These are phyloP conservation scores for Dendryphion nanum DNA, from an alignment of 2,329 filamentous ascomycete species.

Conservation along the genomic window DNA sequence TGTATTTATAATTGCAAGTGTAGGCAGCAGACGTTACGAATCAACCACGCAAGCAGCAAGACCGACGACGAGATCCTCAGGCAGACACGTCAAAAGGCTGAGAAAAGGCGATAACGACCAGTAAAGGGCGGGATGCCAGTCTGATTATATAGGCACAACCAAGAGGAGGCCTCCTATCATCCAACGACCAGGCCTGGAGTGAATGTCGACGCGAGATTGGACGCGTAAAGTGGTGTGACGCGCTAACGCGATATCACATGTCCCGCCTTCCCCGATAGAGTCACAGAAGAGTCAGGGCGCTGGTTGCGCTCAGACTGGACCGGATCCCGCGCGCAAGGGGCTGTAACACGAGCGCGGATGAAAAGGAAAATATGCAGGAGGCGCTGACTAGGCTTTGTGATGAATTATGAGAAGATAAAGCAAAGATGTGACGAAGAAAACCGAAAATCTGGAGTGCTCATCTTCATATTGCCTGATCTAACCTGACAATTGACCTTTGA, in stretches of 20 bases:
- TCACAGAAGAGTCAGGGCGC: conserved; percentile 24
- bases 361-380: conserved; percentile 19
- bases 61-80: conserved; percentile 20
- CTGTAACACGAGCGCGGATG: conserved; percentile 27
- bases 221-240: conserved; percentile 28
- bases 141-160: conserved; percentile 35
- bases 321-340: conserved; percentile 24
- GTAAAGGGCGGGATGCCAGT: conserved; percentile 19
- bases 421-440: no score
- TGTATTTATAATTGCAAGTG: conserved; percentile 27
- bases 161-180: conserved; percentile 31
- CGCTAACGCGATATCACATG: conserved; percentile 41
- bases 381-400: no score
- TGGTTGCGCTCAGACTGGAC: conserved; percentile 16
- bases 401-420: no score
- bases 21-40: conserved; percentile 32
- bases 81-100: conserved; percentile 27
- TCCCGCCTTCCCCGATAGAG: conserved; percentile 16
- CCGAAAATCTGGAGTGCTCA: no score
- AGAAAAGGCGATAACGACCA: conserved; percentile 27
- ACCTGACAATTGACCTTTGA: no score
- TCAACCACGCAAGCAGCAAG: conserved; percentile 25
- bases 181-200: conserved; percentile 22
- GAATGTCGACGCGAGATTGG: conserved; percentile 33
- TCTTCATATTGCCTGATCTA: no score